Base-by-base conservation (phyloP, 495 filamentous ascomycete species). In the Lindgomyces ingoldianus region DNA sequence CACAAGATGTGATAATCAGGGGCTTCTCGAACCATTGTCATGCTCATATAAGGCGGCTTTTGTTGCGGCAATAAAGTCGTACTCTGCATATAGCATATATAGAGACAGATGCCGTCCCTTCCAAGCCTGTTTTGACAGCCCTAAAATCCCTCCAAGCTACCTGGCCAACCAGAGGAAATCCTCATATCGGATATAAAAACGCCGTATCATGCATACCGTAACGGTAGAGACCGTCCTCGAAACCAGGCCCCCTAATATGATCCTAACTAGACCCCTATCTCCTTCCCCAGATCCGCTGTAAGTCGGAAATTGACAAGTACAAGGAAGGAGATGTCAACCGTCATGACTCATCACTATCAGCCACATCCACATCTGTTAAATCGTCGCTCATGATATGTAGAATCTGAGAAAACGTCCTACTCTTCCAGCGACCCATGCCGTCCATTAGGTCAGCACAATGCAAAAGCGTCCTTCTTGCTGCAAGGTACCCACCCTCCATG, bases 321-420 rank as follows among this genome's bases (percentile, higher is more conserved):
- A 16, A 51, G 57, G 44, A 47, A 54, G 57, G 45, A 45, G 57
- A 56, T 47, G 41, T 12, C 22, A 53, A 65, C 62, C 56, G 62
- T 65, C 62, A 68, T 39, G 65, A 44, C 25, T 68, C 65, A 59
- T 68, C 65, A 14, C 57, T 61, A 52, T 68, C 65, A 42, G 26
- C 27, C 21, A 14, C 54, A 65, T 81, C 77, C 25, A 76, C 73
- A 64, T 80, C 78, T 72, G 79, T 78, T 42, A 83, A 69, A 24
- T 80, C 80, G 74, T 82, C 81, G 64, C 80, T 82, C 80, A 83
- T 82, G 18, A 82, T 82, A 55, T 80, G 76, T 21, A 82, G 72
- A 55, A 82, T 77, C 62, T 81, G 75, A 0, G 75, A 77, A 57
- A 80, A 80, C 21, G 80, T 79, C 52, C 78, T 73, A 18, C 78